Evolutionary conservation across 2,329 filamentous ascomycete genomes (phyloP), one percentile per base, ranked within the genome.

Genomic region (Cryphonectria naterciae): DNA sequence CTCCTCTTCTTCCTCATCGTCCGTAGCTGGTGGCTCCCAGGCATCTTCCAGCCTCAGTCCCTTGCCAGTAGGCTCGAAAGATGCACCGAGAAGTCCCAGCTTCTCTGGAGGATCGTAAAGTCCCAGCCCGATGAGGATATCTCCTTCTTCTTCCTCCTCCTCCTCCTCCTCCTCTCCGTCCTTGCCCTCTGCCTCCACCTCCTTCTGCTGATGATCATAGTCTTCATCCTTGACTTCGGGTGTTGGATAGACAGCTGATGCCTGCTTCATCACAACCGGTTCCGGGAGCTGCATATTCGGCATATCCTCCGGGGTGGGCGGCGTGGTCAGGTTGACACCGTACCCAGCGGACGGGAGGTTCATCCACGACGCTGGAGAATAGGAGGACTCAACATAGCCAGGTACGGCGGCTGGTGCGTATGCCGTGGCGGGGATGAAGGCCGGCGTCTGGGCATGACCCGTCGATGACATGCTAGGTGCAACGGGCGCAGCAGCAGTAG

Each of bases 31-130:
- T 25, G 86, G 92, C 79, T 89, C 91, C 92, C 87, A 95, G 0
- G 92, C 92, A 78, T 95, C 92, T 80, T 95, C 93, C 4, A 96
- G 83, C 78, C 94, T 95, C 75, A 95, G 82, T 0, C 93, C 92
- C 79, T 93, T 93, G 70, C 92, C 92, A 25, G 83, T 84, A 3
- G 86, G 82, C 73, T 86, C 85, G 74, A 84, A 85, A 1, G 83
- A 79, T 10, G 86, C 81, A 35, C 86, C 86, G 63, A 90, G 80
- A 25, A 92, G 79, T 32, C 71, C 62, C 35, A 58, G 80, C 76
- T 88, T 87, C 69, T 90, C 91, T 0, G 92, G 92, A 5, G 88
- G 83, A 76, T 94, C 93, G 79, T 96, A 96, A 0, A 96, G 86
- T 0, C 93, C 93, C 87, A 96, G 91, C 28, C 93, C 93, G n/a